Evolutionary conservation across 2,329 filamentous ascomycete genomes (phyloP).

Genomic region (Pseudovirgaria hyperparasitica): DNA sequence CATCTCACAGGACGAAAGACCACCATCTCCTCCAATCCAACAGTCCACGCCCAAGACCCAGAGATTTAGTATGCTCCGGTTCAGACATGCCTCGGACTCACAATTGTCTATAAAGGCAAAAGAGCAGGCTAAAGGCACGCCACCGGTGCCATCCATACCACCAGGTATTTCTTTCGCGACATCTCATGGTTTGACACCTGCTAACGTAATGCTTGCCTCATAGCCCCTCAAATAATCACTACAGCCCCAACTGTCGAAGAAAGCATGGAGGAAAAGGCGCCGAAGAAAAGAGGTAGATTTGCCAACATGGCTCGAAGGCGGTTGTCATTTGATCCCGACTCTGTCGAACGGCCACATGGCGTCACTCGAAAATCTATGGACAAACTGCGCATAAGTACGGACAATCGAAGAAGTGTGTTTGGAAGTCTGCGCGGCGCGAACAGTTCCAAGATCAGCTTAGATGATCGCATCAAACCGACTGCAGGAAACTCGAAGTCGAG

Average conservation of each 20-base stretch:
- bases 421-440: slow-evolving; percentile 15
- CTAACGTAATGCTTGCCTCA: slow-evolving; percentile 13
- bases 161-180: slow-evolving; percentile 9
- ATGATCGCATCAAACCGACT: no score
- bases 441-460: no score
- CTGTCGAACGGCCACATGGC: slow-evolving; percentile 13
- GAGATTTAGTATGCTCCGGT: slow-evolving; percentile 59
- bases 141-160: slow-evolving; percentile 29
- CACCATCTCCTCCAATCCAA: slow-evolving; percentile 20
- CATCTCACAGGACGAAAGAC: slow-evolving; percentile 10
- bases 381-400: slow-evolving; percentile 15
- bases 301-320: slow-evolving; percentile 22
- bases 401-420: slow-evolving; percentile 14
- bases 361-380: slow-evolving; percentile 25
- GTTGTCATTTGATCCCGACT: slow-evolving; percentile 23
- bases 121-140: slow-evolving; percentile 45
- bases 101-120: slow-evolving; percentile 69
- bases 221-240: slow-evolving; percentile 64
- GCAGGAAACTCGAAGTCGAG: no score
- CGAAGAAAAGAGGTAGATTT: slow-evolving; percentile 19
- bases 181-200: slow-evolving; percentile 2
- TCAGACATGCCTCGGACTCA: slow-evolving; percentile 86
- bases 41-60: slow-evolving; percentile 28
- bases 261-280: slow-evolving; percentile 7
- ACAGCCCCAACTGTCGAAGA: slow-evolving; percentile 64